Conservation (phyloP, 352 stramenopile species). For the Blastocystis sp. region DNA sequence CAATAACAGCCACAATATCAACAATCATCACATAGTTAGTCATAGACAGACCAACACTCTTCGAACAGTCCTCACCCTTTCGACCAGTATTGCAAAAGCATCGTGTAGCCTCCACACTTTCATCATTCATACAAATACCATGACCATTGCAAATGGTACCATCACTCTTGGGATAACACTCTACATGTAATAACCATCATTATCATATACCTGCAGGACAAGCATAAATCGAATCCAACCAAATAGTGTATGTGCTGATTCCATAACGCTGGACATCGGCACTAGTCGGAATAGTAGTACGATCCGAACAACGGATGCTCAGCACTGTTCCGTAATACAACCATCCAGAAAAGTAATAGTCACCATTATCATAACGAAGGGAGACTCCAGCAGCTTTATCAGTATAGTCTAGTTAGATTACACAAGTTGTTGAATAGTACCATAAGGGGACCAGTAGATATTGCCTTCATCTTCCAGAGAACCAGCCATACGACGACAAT, state of each 20-base stretch:
- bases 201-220: constrained; percentile 27
- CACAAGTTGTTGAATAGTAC: neutral
- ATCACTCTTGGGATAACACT: neutral
- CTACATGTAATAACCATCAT: neutral
- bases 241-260: constrained; percentile 17
- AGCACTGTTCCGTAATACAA: neutral
- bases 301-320: constrained; percentile 30
- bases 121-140: constrained; percentile 52
- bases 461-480: neutral
- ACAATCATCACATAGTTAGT: constrained; percentile 45
- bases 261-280: constrained; percentile 15
- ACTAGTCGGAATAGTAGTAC: neutral
- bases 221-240: constrained; percentile 55
- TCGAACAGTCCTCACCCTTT: constrained; percentile 52
- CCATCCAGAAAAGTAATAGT: constrained; percentile 25
- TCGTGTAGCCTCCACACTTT: neutral
- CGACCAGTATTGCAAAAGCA: constrained; percentile 56
- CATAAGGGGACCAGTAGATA: constrained; percentile 18
- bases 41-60: constrained; percentile 51
- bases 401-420: constrained; percentile 4
- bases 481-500: constrained; percentile 6
- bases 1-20: constrained; percentile 28
- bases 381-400: constrained; percentile 25
- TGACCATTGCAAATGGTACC: constrained; percentile 42
- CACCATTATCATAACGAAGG: constrained; percentile 1